A percentile compares a stretch with the other conserved stretches of the same genome.
Evolutionary conservation across 2,329 filamentous ascomycete genomes (phyloP).

Genomic region (Phoma sp.): DNA sequence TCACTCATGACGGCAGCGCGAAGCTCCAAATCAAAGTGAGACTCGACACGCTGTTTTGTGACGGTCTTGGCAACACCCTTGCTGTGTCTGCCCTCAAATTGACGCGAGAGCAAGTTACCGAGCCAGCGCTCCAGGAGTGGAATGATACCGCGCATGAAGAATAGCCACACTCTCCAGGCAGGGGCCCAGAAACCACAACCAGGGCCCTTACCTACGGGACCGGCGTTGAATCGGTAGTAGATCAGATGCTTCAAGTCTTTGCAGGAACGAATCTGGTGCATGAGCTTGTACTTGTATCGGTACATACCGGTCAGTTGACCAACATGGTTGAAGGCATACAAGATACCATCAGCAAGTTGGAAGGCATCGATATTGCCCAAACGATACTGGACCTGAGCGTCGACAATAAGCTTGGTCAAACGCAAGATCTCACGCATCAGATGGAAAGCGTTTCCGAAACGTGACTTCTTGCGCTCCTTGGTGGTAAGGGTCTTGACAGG

Average conservation of each 20-base stretch:
- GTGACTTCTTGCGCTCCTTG: conserved; percentile 98
- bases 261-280: conserved; percentile 99
- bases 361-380: conserved; percentile 98
- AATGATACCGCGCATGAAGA: conserved; percentile 99
- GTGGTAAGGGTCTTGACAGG: conserved; percentile 98
- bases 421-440: conserved; percentile 97
- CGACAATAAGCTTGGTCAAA: conserved; percentile 95
- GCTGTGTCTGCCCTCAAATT: conserved; percentile 97
- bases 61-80: conserved; percentile 99
- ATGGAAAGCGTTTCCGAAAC: conserved; percentile 98
- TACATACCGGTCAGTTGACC: conserved; percentile 99
- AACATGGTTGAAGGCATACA: conserved; percentile 99
- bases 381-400: conserved; percentile 97
- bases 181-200: conserved; percentile 99
- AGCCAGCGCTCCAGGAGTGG: conserved; percentile 96
- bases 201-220: conserved; percentile 94
- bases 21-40: conserved; percentile 95
- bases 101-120: conserved; percentile 92
- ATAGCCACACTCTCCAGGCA: conserved; percentile 98
- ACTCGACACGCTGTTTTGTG: conserved; percentile 98
- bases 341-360: conserved; percentile 94
- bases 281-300: conserved; percentile 99
- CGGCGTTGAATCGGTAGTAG: conserved; percentile 98
- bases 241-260: conserved; percentile 99
- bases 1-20: conserved; percentile 99